Evolutionary conservation across 345 rosid genomes (phyloP).

Genomic region (Diplotaxis tenuifolia): DNA sequence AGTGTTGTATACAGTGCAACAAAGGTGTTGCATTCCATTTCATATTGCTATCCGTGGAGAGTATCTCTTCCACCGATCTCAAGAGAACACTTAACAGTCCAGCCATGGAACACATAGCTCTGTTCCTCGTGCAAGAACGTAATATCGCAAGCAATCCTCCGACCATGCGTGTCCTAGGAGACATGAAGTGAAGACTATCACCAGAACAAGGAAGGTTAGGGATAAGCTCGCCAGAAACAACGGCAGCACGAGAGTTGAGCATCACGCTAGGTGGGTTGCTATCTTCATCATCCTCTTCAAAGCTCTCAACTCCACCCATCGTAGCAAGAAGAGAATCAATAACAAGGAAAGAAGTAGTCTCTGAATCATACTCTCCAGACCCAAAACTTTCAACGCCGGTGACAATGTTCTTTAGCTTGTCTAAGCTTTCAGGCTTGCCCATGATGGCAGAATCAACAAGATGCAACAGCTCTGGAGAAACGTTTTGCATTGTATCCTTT

Average conservation of each 20-base stretch:
- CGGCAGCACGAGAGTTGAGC: slow-evolving; percentile 95
- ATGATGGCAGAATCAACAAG: slow-evolving; percentile 96
- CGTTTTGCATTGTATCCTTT: slow-evolving; percentile 73
- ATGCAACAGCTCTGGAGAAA: slow-evolving; percentile 95
- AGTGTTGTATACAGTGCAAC: slow-evolving; percentile 76
- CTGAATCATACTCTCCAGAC: slow-evolving; percentile 71
- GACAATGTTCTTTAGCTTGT: slow-evolving; percentile 79
- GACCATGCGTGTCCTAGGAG: slow-evolving; percentile 89
- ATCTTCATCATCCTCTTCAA: slow-evolving; percentile 91
- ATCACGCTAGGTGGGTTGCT: slow-evolving; percentile 93
- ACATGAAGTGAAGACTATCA: slow-evolving; percentile 67
- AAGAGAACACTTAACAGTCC: slow-evolving; percentile 80
- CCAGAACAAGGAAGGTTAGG: slow-evolving; percentile 79
- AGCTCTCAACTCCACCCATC: slow-evolving; percentile 99
- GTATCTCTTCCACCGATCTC: slow-evolving; percentile 73
- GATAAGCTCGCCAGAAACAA: slow-evolving; percentile 85
- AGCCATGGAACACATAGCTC: slow-evolving; percentile 94
- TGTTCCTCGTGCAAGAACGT: slow-evolving; percentile 92
- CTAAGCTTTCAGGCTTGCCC: slow-evolving; percentile 94
- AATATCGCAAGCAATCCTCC: slow-evolving; percentile 86
- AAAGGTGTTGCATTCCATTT: slow-evolving; percentile 75
- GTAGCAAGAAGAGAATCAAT: slow-evolving; percentile 95
- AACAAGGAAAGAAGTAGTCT: slow-evolving; percentile 68
- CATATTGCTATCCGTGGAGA: slow-evolving; percentile 50
- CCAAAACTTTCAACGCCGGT: slow-evolving; percentile 72